phyloP scores from a whole-genome alignment of 176 grass and related monocot species.

The Aegilops speltoides region DNA sequence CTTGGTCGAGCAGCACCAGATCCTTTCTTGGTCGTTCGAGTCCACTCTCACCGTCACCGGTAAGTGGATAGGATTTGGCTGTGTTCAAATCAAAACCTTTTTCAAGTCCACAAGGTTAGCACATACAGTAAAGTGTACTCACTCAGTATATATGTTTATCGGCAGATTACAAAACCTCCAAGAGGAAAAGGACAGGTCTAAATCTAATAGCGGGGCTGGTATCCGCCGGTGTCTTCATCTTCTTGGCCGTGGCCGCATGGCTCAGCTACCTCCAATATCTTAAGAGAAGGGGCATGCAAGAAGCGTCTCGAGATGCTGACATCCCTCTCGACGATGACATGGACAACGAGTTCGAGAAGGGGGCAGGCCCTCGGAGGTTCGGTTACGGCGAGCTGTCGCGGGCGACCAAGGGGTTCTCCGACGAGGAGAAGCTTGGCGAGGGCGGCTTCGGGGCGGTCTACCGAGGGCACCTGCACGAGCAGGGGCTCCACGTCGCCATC shows the following conservation, averaged over 20 bases:
- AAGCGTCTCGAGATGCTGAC: too few relatives aligned
- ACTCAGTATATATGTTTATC: neutral
- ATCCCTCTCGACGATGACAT: neutral
- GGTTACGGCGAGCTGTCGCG: neutral
- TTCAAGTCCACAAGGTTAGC: neutral
- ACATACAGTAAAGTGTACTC: neutral
- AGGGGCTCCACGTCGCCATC: neutral
- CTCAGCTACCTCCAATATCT: neutral
- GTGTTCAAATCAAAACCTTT: neutral
- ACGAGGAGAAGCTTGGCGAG: neutral
- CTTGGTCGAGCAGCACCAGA: slow-evolving; percentile 23
- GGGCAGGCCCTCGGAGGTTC: neutral
- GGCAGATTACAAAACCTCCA: neutral
- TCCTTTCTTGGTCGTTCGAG: slow-evolving; percentile 45
- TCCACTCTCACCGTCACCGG: neutral
- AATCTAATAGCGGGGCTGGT: neutral
- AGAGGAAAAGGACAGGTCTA: neutral
- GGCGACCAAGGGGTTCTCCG: neutral
- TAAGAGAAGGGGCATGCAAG: neutral
- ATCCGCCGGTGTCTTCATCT: neutral
- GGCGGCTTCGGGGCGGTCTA: slow-evolving; percentile 1
- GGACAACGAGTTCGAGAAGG: neutral
- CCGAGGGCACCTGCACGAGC: neutral
- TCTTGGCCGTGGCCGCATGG: neutral
- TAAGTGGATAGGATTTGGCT: neutral